Conservation (phyloP, 306 rosid species). For the Sphenostylis stenocarpa region DNA sequence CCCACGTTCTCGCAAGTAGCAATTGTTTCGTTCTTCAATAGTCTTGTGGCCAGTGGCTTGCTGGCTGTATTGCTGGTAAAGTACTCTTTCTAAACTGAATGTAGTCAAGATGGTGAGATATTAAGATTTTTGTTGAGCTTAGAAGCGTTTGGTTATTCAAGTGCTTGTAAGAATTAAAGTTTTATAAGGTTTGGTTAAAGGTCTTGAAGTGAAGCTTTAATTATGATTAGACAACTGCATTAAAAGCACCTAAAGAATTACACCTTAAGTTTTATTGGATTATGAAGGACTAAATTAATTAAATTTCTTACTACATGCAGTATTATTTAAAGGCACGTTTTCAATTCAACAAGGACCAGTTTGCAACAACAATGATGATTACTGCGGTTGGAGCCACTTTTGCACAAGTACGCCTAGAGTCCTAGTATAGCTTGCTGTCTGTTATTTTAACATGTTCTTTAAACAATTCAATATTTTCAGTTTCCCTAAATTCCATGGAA, state of each 20-base stretch:
- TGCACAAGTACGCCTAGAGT: slow-evolving; percentile 57
- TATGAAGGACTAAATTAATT: neutral
- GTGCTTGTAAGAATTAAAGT: neutral
- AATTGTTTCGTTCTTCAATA: slow-evolving; percentile 62
- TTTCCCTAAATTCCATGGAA: neutral
- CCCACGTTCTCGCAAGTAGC: slow-evolving; percentile 75
- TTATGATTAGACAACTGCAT: too few species aligned
- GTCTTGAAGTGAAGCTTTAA: neutral
- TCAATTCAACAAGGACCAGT: slow-evolving; percentile 74
- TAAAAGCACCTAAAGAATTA: neutral
- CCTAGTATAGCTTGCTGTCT: neutral
- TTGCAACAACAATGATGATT: slow-evolving; percentile 76
- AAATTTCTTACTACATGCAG: slow-evolving; percentile 52
- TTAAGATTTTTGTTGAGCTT: neutral
- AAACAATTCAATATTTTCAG: slow-evolving; percentile 1
- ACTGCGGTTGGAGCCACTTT: slow-evolving; percentile 60
- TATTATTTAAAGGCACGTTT: slow-evolving; percentile 87
- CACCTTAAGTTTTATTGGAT: neutral
- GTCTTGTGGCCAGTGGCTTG: slow-evolving; percentile 79
- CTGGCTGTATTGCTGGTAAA: slow-evolving; percentile 65
- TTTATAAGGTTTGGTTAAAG: neutral
- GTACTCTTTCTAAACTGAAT: neutral
- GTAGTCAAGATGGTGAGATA: neutral
- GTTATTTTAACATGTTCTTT: slow-evolving; percentile 4
- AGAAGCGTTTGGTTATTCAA: neutral